A percentile compares a stretch with the other conserved stretches of the same genome.
Evolutionary conservation across 1,284 basidiomycete species (phyloP).

Genomic region (Ceratobasidium theobromae): DNA sequence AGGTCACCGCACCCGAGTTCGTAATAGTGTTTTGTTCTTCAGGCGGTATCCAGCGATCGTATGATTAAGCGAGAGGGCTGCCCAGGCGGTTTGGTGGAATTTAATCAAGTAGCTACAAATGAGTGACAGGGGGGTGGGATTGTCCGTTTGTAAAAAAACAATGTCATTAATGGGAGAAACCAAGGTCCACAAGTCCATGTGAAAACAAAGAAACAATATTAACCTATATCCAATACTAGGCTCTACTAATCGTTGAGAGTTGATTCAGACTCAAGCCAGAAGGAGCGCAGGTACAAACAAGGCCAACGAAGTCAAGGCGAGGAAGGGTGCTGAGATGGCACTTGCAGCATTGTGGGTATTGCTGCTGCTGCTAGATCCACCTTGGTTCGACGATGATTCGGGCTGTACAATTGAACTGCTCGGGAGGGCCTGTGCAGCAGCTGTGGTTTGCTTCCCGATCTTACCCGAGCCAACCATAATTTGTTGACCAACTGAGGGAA

Average conservation of each 20-base stretch:
- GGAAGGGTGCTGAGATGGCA: background rate
- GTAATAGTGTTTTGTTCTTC: background rate
- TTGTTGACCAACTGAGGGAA: slow-evolving; percentile 76
- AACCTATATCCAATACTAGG: background rate
- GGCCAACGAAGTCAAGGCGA: background rate
- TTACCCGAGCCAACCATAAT: slow-evolving; percentile 79
- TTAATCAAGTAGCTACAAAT: background rate
- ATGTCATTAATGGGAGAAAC: background rate
- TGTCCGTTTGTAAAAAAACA: background rate
- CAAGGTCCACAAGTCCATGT: slow-evolving; percentile 14
- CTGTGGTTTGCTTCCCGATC: slow-evolving; percentile 59
- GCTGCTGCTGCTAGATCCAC: background rate
- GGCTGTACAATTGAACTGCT: slow-evolving; percentile 16
- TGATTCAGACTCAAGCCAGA: background rate
- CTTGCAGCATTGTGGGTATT: background rate
- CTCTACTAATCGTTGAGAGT: background rate
- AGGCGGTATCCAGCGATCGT: background rate
- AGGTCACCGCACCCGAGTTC: background rate
- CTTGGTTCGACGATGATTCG: background rate
- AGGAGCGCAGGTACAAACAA: background rate
- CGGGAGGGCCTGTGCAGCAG: slow-evolving; percentile 46
- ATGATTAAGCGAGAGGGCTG: too few species aligned
- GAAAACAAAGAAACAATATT: slow-evolving; percentile 1
- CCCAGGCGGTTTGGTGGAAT: background rate
- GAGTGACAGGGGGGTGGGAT: slow-evolving; percentile 9